phyloP scores from a whole-genome alignment of 2,329 filamentous ascomycete genomes.

The Alternaria ventricosa region DNA sequence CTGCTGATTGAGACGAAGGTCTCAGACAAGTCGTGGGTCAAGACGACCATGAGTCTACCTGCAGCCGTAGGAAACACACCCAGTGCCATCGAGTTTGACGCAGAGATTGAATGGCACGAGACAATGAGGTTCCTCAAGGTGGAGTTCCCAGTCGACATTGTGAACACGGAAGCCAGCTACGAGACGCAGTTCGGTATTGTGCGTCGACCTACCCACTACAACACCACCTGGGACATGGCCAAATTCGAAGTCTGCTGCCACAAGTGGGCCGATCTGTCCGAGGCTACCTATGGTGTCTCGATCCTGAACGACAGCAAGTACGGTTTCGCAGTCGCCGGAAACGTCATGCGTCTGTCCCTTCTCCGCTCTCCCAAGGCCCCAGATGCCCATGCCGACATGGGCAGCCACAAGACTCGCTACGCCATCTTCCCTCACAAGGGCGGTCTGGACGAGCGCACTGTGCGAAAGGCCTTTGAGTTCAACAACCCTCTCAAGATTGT shows the following conservation, averaged over 20 bases:
- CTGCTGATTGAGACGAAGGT: constrained; percentile 86
- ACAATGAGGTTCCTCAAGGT: constrained; percentile 98
- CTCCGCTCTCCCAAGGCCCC: constrained; percentile 90
- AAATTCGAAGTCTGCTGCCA: constrained; percentile 98
- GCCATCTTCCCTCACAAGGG: constrained; percentile 87
- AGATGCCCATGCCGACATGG: constrained; percentile 94
- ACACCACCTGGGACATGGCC: constrained; percentile 97
- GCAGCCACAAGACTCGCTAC: constrained; percentile 83
- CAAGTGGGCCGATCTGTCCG: constrained; percentile 89
- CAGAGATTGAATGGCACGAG: constrained; percentile 96
- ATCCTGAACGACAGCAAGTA: constrained; percentile 97
- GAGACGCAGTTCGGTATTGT: constrained; percentile 94
- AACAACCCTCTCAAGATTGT: constrained; percentile 77
- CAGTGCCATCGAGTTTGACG: constrained; percentile 77
- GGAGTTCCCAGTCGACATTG: constrained; percentile 92
- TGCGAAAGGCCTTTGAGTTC: constrained; percentile 87
- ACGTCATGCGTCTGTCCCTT: constrained; percentile 86
- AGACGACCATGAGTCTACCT: constrained; percentile 81
- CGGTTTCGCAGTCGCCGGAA: constrained; percentile 89
- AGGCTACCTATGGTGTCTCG: constrained; percentile 86
- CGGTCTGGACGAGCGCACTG: constrained; percentile 71
- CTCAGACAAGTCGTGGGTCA: constrained; percentile 84
- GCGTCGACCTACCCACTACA: constrained; percentile 92
- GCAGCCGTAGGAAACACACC: constrained; percentile 70
- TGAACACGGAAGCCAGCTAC: constrained; percentile 91